Percentiles rank a stretch among this genome's conserved stretches.
phyloP scores from a whole-genome alignment of 352 stramenopile species.

The Aphanomyces euteiches region DNA sequence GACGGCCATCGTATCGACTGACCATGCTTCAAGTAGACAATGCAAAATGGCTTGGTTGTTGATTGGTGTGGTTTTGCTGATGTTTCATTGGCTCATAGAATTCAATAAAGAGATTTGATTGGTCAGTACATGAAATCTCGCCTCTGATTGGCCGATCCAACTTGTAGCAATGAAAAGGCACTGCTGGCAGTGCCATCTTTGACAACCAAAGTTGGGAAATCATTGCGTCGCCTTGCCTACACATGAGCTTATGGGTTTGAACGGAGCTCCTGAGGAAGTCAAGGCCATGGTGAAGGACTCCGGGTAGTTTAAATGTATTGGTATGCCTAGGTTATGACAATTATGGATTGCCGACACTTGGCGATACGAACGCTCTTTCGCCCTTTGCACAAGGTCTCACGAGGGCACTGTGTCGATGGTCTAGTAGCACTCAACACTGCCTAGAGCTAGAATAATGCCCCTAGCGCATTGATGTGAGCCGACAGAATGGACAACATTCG shows the following conservation, averaged over 20 bases:
- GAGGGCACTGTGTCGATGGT: too few species aligned
- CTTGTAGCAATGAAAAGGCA: not conserved
- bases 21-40: not conserved
- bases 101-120: not conserved
- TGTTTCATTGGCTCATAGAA: not conserved
- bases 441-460: too few species aligned
- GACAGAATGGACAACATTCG: too few species aligned
- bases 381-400: not conserved
- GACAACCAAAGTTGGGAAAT: not conserved
- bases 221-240: not conserved
- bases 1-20: not conserved
- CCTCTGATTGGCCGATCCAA: not conserved
- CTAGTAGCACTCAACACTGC: too few species aligned
- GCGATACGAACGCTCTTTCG: not conserved
- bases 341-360: not conserved
- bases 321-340: not conserved
- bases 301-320: not conserved
- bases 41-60: not conserved
- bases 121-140: not conserved
- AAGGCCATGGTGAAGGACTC: not conserved
- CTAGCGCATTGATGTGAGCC: too few species aligned
- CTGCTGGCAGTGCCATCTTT: not conserved
- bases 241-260: too few species aligned
- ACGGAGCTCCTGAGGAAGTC: not conserved
- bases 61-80: slow-evolving; percentile 8